Conservation (phyloP, 169 alveolate species). For the Plasmodium falciparum region DNA sequence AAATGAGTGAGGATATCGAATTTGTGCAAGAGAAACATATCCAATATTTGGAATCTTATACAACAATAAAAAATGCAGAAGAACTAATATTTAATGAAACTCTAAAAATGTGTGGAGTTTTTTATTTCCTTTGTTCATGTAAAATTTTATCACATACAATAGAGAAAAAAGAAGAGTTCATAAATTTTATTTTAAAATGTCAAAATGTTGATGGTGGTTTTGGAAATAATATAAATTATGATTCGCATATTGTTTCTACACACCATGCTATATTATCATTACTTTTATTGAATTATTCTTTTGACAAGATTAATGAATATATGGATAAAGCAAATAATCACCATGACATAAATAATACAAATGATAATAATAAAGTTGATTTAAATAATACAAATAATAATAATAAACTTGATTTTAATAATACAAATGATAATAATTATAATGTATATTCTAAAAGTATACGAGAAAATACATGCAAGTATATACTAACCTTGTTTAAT, state of each 20-base stretch:
- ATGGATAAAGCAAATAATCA: neutral
- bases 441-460: neutral
- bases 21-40: slow-evolving; percentile 67
- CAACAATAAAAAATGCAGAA: slow-evolving; percentile 75
- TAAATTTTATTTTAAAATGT: slow-evolving; percentile 61
- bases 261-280: slow-evolving; percentile 77
- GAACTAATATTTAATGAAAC: slow-evolving; percentile 85
- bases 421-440: neutral
- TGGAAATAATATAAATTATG: slow-evolving; percentile 82
- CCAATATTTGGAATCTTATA: slow-evolving; percentile 70
- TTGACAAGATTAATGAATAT: slow-evolving; percentile 9
- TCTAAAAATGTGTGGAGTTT: slow-evolving; percentile 84
- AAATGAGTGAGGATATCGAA: slow-evolving; percentile 10
- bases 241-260: slow-evolving; percentile 84
- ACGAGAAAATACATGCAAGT: slow-evolving; percentile 19
- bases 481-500: slow-evolving; percentile 81
- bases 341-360: neutral
- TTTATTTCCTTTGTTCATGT: slow-evolving; percentile 83
- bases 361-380: neutral
- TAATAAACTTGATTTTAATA: neutral
- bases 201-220: slow-evolving; percentile 84
- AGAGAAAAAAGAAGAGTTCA: slow-evolving; percentile 78
- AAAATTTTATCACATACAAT: slow-evolving; percentile 74
- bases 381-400: neutral
- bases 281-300: slow-evolving; percentile 38